phyloP scores from a whole-genome alignment of 2,329 filamentous ascomycete genomes.

The Botrytis byssoidea region DNA sequence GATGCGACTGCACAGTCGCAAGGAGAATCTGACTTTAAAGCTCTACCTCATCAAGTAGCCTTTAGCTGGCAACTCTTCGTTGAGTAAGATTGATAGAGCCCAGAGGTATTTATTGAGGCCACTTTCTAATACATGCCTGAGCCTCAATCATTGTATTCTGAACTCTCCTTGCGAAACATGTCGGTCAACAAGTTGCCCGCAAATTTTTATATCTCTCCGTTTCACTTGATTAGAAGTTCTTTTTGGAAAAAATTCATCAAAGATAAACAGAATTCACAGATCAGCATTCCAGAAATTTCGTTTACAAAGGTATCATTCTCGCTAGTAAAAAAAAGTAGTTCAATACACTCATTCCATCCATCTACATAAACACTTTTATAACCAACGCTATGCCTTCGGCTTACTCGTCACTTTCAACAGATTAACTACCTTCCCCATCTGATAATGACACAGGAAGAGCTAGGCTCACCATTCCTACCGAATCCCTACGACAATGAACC shows the following conservation, averaged over 20 bases:
- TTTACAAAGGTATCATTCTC: not conserved
- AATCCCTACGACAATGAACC: not conserved
- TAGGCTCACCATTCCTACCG: not conserved
- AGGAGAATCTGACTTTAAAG: not conserved
- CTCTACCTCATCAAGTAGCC: not conserved
- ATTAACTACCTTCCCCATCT: conserved; percentile 3
- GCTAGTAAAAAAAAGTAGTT: not conserved
- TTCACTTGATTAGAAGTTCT: not conserved
- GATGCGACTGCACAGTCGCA: not conserved
- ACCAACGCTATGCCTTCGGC: not conserved
- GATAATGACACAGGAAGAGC: not conserved
- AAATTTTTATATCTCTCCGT: not conserved
- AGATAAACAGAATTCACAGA: not conserved
- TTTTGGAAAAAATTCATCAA: not conserved
- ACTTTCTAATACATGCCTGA: not conserved
- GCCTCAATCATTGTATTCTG: not conserved
- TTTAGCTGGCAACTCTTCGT: not conserved
- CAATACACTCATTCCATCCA: not conserved
- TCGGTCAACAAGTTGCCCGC: not conserved
- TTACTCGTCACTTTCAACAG: not conserved
- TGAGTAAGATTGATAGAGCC: too few relatives aligned
- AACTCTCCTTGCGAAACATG: not conserved
- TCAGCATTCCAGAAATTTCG: not conserved
- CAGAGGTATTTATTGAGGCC: not conserved
- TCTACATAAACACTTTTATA: not conserved